Evolutionary conservation across 495 filamentous ascomycete genomes (phyloP), one percentile per base, ranked within the genome.

Genomic region (Daldinia bambusicola): DNA sequence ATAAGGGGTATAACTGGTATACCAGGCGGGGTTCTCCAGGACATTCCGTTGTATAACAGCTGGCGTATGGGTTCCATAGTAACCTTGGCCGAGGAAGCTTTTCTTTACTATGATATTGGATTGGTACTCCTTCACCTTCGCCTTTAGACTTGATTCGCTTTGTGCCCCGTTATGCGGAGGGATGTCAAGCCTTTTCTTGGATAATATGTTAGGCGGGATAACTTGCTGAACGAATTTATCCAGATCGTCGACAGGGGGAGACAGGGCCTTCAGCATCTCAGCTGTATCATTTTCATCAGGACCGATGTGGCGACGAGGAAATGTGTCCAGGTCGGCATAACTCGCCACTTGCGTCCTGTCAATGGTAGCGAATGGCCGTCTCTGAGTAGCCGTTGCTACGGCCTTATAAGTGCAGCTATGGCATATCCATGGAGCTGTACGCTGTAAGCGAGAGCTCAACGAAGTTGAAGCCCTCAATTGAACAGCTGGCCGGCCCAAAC

Each of bases 1-100:
- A 79, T 99, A 99, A 30, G 95, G 95, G 0, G 95, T 98, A 77
- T 99, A 99, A 78, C 94, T 98, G 43, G 95, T 99, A 80, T 99
- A 99, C 95, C 95, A 99, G 14, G 90, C 96, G 1, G 95, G 95
- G 74, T 89, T 93, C 84, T 99, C 95, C 34, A 99, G 83, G 8
- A 98, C 86, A 78, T 99, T 99, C 74, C 95, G 86, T 81, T 96
- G 92, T 76, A 99, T 97, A 36, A 98, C 95, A 59, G 93, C 90
- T 16, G 95, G 95, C 0, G 93, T 90, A 71, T 89, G 87, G 41
- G 95, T 95, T 13, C 89, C 91, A 62, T 93, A 91, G 84, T 98
- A 99, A 45, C 95, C 95, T 52, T 86, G 89, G 4, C 95, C 95
- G 71, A 98, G 93, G 68, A 95, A 93, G 72, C 83, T 89, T 74